These are phyloP conservation scores for Athelia psychrophila DNA, from an alignment of 1,284 basidiomycete species.

Conservation along the genomic window DNA sequence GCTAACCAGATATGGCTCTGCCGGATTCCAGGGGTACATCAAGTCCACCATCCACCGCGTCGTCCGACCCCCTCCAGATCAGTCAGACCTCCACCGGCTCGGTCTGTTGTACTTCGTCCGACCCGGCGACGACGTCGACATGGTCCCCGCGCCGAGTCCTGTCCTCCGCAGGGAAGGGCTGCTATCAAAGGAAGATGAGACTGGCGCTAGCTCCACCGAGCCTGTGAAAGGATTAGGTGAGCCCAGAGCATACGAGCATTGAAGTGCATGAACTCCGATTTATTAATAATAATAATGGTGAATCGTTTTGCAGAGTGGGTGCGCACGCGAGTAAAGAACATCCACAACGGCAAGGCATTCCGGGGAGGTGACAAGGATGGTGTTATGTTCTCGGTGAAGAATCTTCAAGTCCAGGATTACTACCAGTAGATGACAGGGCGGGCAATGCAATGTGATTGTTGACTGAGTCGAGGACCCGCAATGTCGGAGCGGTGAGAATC, in stretches of 20 bases:
- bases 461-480: too few relatives aligned
- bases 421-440: slow-evolving; percentile 6
- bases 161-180: slow-evolving; percentile 22
- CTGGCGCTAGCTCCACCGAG: background rate
- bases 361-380: slow-evolving; percentile 7
- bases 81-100: slow-evolving; percentile 24
- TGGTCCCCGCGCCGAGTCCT: slow-evolving; percentile 19
- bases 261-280: too few relatives aligned
- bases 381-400: slow-evolving; percentile 12
- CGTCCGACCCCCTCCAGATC: slow-evolving; percentile 46
- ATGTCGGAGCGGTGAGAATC: too few relatives aligned
- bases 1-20: background rate
- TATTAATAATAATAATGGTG: too few relatives aligned
- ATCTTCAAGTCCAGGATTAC: slow-evolving; percentile 12
- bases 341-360: slow-evolving; percentile 9
- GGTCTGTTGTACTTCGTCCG: slow-evolving; percentile 22
- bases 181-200: slow-evolving; percentile 9
- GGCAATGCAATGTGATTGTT: too few relatives aligned
- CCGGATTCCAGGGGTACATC: slow-evolving; percentile 17
- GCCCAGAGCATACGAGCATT: too few relatives aligned
- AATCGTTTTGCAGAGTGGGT: slow-evolving; percentile 15
- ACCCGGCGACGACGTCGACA: slow-evolving; percentile 17
- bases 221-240: background rate
- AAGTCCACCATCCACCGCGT: slow-evolving; percentile 51
- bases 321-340: slow-evolving; percentile 13